Conservation (phyloP, 306 rosid species). For the Abrus pulchellus region DNA sequence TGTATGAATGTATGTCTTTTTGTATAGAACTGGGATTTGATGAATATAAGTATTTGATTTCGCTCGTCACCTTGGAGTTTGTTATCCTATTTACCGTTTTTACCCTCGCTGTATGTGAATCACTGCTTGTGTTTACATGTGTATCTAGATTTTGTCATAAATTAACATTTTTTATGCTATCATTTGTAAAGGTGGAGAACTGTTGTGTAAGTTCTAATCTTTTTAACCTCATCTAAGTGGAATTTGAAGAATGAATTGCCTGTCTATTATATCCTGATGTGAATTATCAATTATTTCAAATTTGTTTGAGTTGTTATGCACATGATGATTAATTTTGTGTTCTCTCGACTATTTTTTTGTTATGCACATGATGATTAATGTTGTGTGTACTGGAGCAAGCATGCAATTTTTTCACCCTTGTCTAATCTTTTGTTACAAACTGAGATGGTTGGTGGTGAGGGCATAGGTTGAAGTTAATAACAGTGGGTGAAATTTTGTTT, state of each 20-base stretch:
- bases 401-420: not conserved
- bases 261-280: not conserved
- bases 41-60: not conserved
- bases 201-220: not conserved
- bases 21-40: not conserved
- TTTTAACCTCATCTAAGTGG: not conserved
- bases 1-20: not conserved
- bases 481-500: slow-evolving; percentile 27
- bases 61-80: not conserved
- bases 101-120: not conserved
- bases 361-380: not conserved
- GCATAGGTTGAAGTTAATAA: slow-evolving; percentile 18
- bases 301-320: not conserved
- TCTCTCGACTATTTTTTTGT: not conserved
- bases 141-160: not conserved
- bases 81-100: not conserved
- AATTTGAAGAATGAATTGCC: not conserved
- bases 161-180: not conserved
- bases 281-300: not conserved
- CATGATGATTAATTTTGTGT: not conserved
- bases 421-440: not conserved
- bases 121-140: not conserved
- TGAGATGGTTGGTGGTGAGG: slow-evolving; percentile 45
- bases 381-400: not conserved
- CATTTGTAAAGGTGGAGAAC: not conserved